Evolutionary conservation across 2,329 filamentous ascomycete genomes (phyloP), one percentile per base, ranked within the genome.

Genomic region (Hymenoscyphus fructigenus): DNA sequence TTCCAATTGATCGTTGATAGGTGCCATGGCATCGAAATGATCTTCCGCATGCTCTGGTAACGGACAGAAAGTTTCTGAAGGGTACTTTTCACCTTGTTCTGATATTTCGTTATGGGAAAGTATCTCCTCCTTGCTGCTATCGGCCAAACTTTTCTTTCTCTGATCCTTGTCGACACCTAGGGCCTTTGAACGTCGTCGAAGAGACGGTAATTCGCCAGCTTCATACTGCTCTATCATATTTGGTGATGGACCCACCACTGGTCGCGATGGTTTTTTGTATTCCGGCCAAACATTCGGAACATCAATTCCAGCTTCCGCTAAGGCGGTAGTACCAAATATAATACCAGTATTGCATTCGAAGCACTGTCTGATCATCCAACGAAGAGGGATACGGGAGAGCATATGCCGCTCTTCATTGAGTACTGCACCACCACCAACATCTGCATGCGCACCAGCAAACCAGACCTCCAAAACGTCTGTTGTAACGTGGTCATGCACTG

Each of bases 311-410:
- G 75, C 72, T 59, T 80, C 78, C 20, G 78, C 78, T 1, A 82
- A 75, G 2, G 69, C 67, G 5, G 74, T 73, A 0, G 77, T 75
- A 47, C 76, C 74, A 73, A 81, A 81, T 20, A 80, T 68, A 41
- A 82, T 81, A 1, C 79, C 79, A 0, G 80, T 81, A 59, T 81
- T 71, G 71, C 79, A 81, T 66, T 80, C 78, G 67, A 82, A 82
- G 64, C 77, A 79, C 68, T 82, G 79, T 23, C 79, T 75, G 12
- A 82, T 74, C 80, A 82, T 82, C 80, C 80, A 82, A 2, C 79
- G 76, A 2, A 82, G 74, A 5, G 80, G 79, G 15, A 81, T 81
- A 2, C 77, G 77, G 3, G 79, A 76, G 9, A 82, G 76, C 68
- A 78, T 79, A 63, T 81, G 79, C 1, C 79, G 75, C 50, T 72